phyloP scores from a whole-genome alignment of 768 basidiomycete species.

The Boletus sp. region DNA sequence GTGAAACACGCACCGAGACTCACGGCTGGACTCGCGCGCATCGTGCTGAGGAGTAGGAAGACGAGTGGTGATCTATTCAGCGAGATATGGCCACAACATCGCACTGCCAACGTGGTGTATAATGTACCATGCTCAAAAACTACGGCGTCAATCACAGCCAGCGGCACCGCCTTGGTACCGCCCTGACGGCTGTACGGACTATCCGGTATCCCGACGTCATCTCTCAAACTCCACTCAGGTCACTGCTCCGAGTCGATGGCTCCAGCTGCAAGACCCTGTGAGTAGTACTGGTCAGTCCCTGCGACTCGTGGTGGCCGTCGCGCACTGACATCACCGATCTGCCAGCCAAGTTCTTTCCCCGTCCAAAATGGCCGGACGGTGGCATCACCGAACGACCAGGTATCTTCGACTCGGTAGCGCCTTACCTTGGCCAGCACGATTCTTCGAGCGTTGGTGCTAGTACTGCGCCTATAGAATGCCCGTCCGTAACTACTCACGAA shows the following conservation, averaged over 20 bases:
- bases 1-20: constrained; percentile 15
- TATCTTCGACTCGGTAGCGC: constrained; percentile 41
- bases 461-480: constrained; percentile 61
- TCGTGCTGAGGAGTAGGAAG: neutral
- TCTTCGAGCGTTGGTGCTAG: constrained; percentile 28
- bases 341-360: constrained; percentile 78
- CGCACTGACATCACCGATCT: constrained; percentile 35
- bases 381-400: constrained; percentile 44
- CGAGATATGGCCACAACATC: constrained; percentile 6
- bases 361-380: constrained; percentile 84
- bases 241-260: neutral
- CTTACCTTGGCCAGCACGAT: constrained; percentile 45
- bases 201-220: too few relatives aligned
- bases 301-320: neutral
- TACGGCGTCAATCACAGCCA: constrained; percentile 19
- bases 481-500: constrained; percentile 82
- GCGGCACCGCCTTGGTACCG: constrained; percentile 24
- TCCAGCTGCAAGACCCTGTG: neutral
- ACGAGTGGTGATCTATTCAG: constrained; percentile 10
- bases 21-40: constrained; percentile 11
- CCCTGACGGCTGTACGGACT: neutral
- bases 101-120: too few relatives aligned
- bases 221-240: neutral
- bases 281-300: neutral
- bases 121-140: too few relatives aligned